These are phyloP conservation scores for Panicum miliaceum DNA, from an alignment of 176 grass and related monocot genomes.

Conservation along the genomic window DNA sequence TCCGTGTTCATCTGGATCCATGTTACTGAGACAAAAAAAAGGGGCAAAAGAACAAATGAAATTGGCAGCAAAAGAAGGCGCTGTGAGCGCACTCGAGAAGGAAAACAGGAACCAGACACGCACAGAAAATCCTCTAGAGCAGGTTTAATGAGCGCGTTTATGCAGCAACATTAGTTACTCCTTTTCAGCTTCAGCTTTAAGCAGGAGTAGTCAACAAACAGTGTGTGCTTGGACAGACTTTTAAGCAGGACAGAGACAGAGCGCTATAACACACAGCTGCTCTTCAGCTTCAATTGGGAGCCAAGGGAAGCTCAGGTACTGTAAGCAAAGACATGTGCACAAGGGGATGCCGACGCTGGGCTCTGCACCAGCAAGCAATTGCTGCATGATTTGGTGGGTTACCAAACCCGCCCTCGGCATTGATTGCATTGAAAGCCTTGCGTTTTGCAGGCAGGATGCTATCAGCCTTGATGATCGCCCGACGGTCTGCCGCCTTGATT, in stretches of 20 bases:
- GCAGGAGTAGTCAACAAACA: neutral
- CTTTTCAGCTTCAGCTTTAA: neutral
- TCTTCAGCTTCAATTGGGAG: neutral
- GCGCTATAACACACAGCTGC: neutral
- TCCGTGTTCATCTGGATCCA: neutral
- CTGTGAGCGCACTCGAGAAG: neutral
- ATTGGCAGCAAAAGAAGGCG: neutral
- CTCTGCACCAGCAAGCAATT: constrained; percentile 5
- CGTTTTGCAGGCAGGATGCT: neutral
- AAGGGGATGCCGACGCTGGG: neutral
- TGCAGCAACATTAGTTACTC: no score
- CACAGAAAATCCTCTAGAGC: neutral
- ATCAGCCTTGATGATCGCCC: neutral
- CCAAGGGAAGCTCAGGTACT: neutral
- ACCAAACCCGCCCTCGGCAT: constrained; percentile 17
- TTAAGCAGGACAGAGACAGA: neutral
- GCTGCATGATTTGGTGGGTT: neutral
- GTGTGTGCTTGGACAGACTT: neutral
- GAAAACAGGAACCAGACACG: neutral
- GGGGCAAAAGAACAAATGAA: neutral
- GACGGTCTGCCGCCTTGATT: neutral
- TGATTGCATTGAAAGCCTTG: constrained; percentile 18
- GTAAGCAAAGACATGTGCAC: neutral
- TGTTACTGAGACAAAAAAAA: neutral
- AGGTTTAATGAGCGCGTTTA: neutral